Evolutionary conservation across 441 rosid species (phyloP), one percentile per base, ranked within the genome.

Genomic region (Erodium trifolium): DNA sequence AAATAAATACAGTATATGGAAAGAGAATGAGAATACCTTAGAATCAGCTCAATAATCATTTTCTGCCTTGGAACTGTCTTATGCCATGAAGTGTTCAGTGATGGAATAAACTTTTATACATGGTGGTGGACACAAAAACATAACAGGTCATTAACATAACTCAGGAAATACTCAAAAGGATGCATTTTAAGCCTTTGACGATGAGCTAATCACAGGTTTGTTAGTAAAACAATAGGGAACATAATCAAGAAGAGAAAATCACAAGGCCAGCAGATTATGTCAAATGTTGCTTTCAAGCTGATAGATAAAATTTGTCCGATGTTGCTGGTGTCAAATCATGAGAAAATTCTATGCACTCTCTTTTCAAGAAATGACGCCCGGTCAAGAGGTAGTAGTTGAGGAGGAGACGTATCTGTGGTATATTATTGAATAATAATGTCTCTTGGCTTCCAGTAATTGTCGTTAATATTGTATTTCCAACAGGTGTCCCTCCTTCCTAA

Each of bases 351-450:
- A 10, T 53, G 59, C 49, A 11, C 49, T 49, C 2, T 12, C 5
- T 49, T 53, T 16, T 53, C 60, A 53, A 53, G 23, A 53, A 53
- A n/a, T 53, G 19, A 53, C 10, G 10, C 23, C 9, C 9, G 60
- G 60, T 53, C 60, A 53, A 53, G 60, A 53, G 57, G 57, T 49
- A 49, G 57, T 49, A 49, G 57, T 49, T 49, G 57, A 49, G 60
- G 60, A 53, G 19, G 60, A 53, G 60, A 53, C 60, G 60, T 53
- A 53, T 53, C 19, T 53, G 13, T 4, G 18, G 60, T 53, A 14
- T 16, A 53, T 53, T 53, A 16, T 14, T 53, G 60, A 53, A 53
- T 53, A 53, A 53, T 13, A 16, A 53, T 16, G 60, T 16, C 60
- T 53, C 49, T 16, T 53, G 60, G 60, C 60, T 53, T 53, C 9